Evolutionary conservation across 2,329 filamentous ascomycete genomes (phyloP).

Genomic region (Pseudocercospora eumusae): DNA sequence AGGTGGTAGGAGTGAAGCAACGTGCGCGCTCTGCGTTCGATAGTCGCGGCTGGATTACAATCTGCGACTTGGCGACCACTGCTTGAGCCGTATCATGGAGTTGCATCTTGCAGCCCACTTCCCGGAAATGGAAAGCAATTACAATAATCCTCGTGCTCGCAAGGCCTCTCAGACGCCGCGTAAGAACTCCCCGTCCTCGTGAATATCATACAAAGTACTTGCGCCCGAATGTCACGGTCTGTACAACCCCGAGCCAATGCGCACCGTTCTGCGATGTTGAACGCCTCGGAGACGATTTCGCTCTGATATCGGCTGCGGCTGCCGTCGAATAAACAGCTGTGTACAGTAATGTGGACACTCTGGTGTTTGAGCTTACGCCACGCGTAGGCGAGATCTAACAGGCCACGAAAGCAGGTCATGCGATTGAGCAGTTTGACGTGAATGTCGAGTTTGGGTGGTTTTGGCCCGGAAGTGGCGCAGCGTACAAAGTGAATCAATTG

Average conservation of each 20-base stretch:
- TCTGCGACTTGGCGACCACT: no score
- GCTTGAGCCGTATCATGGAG: no score
- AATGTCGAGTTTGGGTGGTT: constrained; percentile 4
- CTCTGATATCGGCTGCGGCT: neutral
- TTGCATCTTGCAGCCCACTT: no score
- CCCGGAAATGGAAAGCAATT: no score
- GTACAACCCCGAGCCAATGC: neutral
- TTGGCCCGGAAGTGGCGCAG: constrained; percentile 11
- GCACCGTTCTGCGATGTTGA: neutral
- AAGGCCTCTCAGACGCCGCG: no score
- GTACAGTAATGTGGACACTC: neutral
- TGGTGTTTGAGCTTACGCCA: constrained; percentile 11
- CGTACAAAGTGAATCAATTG: constrained; percentile 12
- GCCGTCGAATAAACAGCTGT: constrained; percentile 3
- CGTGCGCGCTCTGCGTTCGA: no score
- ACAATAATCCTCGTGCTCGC: no score
- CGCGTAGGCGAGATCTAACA: constrained; percentile 4
- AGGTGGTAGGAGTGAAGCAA: no score
- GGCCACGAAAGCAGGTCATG: constrained; percentile 16
- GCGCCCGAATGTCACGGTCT: no score
- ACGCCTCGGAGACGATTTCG: neutral
- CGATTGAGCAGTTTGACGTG: constrained; percentile 11
- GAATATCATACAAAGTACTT: no score
- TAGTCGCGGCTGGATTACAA: no score
- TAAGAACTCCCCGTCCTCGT: no score